Conservation (phyloP, 805 yeast genomes). For the Cyberlindnera bimundalis region DNA sequence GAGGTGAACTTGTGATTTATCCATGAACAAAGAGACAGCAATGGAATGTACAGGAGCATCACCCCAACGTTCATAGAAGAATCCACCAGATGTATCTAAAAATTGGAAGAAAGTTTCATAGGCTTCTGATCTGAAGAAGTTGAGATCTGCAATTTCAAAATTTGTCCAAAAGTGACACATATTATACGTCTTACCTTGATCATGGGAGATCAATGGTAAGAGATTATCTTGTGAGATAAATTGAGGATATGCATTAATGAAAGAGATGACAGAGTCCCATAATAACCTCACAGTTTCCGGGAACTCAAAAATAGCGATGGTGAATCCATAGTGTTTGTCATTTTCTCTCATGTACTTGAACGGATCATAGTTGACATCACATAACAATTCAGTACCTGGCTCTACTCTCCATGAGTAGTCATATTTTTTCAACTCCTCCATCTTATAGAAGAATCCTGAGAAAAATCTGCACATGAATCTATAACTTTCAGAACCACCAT, state of each 20-base stretch:
- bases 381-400: slow-evolving; percentile 52
- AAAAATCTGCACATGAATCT: slow-evolving; percentile 74
- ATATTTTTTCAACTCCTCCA: slow-evolving; percentile 41
- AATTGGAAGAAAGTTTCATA: slow-evolving; percentile 43
- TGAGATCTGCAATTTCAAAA: slow-evolving; percentile 53
- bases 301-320: slow-evolving; percentile 73
- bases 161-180: slow-evolving; percentile 67
- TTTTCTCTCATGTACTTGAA: slow-evolving; percentile 59
- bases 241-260: slow-evolving; percentile 43
- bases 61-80: slow-evolving; percentile 76
- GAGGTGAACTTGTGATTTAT: slow-evolving; percentile 66
- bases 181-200: slow-evolving; percentile 41
- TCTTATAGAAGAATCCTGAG: slow-evolving; percentile 56
- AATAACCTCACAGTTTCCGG: slow-evolving; percentile 48
- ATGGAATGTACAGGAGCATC: slow-evolving; percentile 90
- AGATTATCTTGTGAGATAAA: slow-evolving; percentile 52
- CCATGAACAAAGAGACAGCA: slow-evolving; percentile 74
- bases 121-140: slow-evolving; percentile 45
- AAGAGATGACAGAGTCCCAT: slow-evolving; percentile 46
- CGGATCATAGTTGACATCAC: slow-evolving; percentile 51
- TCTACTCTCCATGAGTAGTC: slow-evolving; percentile 62
- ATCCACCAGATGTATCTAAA: slow-evolving; percentile 48
- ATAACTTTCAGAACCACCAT: slow-evolving; percentile 49
- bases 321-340: slow-evolving; percentile 68
- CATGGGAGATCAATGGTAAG: slow-evolving; percentile 47